Evolutionary conservation across 1,139 yeast species (phyloP).

Genomic region (Starmera stellimalicola): DNA sequence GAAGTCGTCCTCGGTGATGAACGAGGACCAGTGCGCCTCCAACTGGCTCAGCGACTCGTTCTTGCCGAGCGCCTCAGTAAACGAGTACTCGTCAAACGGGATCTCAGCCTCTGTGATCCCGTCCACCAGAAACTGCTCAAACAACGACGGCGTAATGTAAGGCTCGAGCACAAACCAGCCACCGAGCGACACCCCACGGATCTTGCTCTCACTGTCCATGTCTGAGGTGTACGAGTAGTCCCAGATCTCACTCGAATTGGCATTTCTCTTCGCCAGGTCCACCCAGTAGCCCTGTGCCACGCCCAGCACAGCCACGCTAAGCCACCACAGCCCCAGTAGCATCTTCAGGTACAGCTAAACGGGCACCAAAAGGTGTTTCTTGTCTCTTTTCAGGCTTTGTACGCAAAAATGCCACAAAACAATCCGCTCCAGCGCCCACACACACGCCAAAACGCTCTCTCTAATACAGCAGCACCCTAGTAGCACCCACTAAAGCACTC

Average conservation of each 20-base stretch:
- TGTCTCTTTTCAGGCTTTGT: too few relatives aligned
- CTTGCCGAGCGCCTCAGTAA: constrained; percentile 37
- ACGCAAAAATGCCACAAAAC: too few relatives aligned
- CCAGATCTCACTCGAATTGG: constrained; percentile 7
- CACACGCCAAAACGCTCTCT: too few relatives aligned
- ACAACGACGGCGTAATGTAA: constrained; percentile 53
- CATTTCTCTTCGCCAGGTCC: too few relatives aligned
- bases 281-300: too few relatives aligned
- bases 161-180: constrained; percentile 65
- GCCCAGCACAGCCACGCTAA: too few relatives aligned
- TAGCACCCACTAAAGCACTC: too few relatives aligned
- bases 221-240: constrained; percentile 8
- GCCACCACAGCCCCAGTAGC: too few relatives aligned
- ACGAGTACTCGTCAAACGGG: constrained; percentile 54
- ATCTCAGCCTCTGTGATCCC: constrained; percentile 24
- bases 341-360: too few relatives aligned
- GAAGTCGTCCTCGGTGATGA: constrained; percentile 48
- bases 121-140: constrained; percentile 21
- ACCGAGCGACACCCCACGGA: constrained; percentile 46
- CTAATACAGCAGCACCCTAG: too few relatives aligned
- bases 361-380: too few relatives aligned
- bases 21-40: constrained; percentile 43
- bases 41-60: constrained; percentile 34
- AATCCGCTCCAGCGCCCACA: too few relatives aligned
- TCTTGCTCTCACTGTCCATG: constrained; percentile 2